phyloP scores from a whole-genome alignment of 306 rosid species.

The Astragalus membranaceus region DNA sequence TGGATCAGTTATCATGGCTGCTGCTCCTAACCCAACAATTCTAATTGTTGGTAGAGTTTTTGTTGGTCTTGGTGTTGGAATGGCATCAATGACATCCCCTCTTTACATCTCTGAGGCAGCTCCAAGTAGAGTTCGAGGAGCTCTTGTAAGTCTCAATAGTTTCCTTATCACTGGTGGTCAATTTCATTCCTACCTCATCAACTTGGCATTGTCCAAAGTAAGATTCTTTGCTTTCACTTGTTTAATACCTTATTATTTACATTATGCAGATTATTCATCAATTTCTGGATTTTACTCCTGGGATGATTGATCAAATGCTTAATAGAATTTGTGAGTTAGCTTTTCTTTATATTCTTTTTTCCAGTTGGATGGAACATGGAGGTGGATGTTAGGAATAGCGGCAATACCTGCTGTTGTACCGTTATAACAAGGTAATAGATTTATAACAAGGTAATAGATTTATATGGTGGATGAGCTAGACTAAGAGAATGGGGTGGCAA shows the following conservation, averaged over 20 bases:
- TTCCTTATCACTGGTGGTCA: constrained; percentile 57
- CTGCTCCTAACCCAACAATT: constrained; percentile 16
- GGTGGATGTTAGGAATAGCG: constrained; percentile 78
- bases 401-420: too few species aligned
- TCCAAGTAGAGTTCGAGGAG: constrained; percentile 51
- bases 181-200: constrained; percentile 43
- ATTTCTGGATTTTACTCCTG: too few species aligned
- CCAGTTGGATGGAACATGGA: too few species aligned
- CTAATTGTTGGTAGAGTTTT: constrained; percentile 35
- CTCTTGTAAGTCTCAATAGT: constrained; percentile 47
- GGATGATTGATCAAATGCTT: too few species aligned
- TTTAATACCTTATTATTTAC: too few species aligned
- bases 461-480: too few species aligned
- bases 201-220: constrained; percentile 39
- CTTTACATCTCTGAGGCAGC: constrained; percentile 54
- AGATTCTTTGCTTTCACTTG: neutral
- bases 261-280: too few species aligned
- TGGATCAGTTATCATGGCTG: constrained; percentile 42
- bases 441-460: too few species aligned
- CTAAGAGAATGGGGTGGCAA: too few species aligned
- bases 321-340: too few species aligned
- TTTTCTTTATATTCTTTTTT: neutral
- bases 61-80: constrained; percentile 51
- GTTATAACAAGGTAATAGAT: too few species aligned
- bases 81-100: constrained; percentile 55